Evolutionary conservation across 2,329 filamentous ascomycete species (phyloP).

Genomic region (Diaporthe citrichinensis): DNA sequence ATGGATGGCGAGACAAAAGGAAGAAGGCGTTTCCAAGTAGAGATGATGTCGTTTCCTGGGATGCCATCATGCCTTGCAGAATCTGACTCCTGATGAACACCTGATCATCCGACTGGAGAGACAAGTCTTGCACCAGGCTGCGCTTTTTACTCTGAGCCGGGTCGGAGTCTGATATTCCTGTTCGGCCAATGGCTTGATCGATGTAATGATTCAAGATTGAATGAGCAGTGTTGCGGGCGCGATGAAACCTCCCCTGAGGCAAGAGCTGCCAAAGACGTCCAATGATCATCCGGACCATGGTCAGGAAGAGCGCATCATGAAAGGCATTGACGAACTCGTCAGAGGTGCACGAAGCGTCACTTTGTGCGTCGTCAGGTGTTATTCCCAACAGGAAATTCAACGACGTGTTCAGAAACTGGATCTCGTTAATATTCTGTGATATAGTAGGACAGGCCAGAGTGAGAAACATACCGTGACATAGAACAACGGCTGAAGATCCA

Average conservation of each 20-base stretch:
- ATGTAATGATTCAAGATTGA: not conserved
- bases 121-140: not conserved
- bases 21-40: not conserved
- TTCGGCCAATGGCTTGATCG: not conserved
- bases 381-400: not conserved
- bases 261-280: not conserved
- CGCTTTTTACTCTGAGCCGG: not conserved
- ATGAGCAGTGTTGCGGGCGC: not conserved
- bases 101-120: not conserved
- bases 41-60: slow-evolving; percentile 8
- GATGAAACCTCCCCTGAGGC: not conserved
- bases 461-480: not conserved
- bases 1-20: slow-evolving; percentile 2
- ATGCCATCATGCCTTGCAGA: not conserved
- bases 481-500: slow-evolving; percentile 9
- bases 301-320: slow-evolving; percentile 2
- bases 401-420: not conserved
- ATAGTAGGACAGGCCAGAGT: not conserved
- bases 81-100: not conserved
- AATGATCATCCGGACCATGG: not conserved
- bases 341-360: not conserved
- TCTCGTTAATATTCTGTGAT: not conserved
- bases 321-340: not conserved
- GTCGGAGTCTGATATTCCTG: not conserved
- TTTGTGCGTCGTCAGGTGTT: not conserved